Evolutionary conservation across 208 protist species (phyloP).

Genomic region (Leishmania aethiopica): DNA sequence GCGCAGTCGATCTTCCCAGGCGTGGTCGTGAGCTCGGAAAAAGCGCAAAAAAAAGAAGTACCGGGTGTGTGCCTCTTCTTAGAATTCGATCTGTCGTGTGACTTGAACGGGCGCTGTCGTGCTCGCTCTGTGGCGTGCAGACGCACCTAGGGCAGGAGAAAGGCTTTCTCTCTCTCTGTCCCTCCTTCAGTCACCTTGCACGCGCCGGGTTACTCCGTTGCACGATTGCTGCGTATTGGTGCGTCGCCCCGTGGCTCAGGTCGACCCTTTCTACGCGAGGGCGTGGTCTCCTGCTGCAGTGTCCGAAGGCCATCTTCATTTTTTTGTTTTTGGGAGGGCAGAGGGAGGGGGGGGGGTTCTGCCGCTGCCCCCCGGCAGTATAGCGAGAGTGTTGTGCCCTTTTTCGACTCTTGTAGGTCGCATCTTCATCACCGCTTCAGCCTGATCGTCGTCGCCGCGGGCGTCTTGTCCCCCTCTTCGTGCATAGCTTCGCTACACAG

Average conservation of each 20-base stretch:
- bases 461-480: neutral
- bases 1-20: neutral
- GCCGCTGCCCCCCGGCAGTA: neutral
- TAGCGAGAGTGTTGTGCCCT: neutral
- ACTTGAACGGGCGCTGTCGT: neutral
- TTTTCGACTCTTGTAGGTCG: neutral
- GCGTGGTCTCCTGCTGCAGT: neutral
- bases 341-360: too few relatives aligned
- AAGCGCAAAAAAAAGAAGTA: neutral
- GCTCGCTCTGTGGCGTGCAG: neutral
- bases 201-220: neutral
- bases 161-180: neutral
- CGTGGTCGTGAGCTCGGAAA: neutral
- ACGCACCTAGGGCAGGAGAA: neutral
- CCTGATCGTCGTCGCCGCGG: neutral
- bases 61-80: neutral
- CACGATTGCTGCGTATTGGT: neutral
- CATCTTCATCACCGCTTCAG: neutral
- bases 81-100: neutral
- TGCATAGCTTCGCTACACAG: slow-evolving; percentile 47
- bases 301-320: neutral
- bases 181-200: neutral
- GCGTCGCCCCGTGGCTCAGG: neutral
- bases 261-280: neutral
- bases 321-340: too few relatives aligned